Percentiles rank a stretch among this genome's conserved stretches.
Evolutionary conservation across 176 grass and related monocot species (phyloP).

Genomic region (Oryza brachyantha): DNA sequence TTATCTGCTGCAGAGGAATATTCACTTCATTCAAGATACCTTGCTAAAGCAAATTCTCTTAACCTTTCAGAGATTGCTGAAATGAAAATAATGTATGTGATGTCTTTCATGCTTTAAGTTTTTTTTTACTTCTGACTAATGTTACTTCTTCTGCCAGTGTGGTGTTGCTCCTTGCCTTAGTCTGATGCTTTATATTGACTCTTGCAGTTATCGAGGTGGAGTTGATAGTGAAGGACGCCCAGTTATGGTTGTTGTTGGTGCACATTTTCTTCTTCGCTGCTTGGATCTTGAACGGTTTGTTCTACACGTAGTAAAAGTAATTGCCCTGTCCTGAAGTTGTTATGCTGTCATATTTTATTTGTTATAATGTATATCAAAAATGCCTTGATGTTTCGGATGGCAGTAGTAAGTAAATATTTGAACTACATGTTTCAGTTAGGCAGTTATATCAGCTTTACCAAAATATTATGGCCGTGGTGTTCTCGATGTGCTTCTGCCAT

Average conservation of each 20-base stretch:
- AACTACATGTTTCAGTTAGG: background rate
- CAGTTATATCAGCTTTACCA: constrained; percentile 2
- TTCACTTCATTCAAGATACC: constrained; percentile 95
- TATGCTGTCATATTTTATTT: background rate
- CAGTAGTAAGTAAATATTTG: background rate
- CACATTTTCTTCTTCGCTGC: constrained; percentile 95
- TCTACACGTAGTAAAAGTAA: constrained; percentile 92
- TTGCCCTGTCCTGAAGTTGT: background rate
- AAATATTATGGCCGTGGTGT: background rate
- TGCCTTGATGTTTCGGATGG: background rate
- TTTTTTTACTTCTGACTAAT: constrained; percentile 15
- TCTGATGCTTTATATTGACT: constrained; percentile 25
- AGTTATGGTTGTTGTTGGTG: constrained; percentile 93
- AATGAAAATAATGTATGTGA: constrained; percentile 96
- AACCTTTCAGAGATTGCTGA: constrained; percentile 98
- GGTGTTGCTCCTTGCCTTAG: background rate
- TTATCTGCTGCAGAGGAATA: constrained; percentile 96
- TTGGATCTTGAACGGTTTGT: constrained; percentile 94
- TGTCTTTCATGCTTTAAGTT: background rate
- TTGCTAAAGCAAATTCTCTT: constrained; percentile 95
- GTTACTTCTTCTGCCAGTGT: background rate
- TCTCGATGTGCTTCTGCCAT: background rate
- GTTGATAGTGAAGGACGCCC: constrained; percentile 83
- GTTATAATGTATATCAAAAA: background rate
- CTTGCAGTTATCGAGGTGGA: constrained; percentile 77